Conservation (phyloP, 2,329 filamentous ascomycete genomes). For the Penicillium sp. region DNA sequence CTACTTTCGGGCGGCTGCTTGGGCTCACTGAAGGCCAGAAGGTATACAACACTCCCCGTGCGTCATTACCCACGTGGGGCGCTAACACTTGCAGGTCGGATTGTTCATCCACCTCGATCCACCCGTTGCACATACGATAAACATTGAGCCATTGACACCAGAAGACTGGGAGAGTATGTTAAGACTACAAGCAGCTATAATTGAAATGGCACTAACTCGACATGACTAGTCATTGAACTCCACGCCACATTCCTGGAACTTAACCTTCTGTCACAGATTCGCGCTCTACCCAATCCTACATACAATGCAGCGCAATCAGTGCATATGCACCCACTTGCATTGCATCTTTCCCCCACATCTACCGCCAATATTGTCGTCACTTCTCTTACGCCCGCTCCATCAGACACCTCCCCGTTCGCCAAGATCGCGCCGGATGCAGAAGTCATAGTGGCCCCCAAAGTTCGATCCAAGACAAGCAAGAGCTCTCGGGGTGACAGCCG, state of each 20-base stretch:
- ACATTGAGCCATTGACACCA: constrained; percentile 91
- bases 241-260: constrained; percentile 94
- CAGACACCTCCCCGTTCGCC: constrained; percentile 71
- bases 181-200: not conserved
- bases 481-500: constrained; percentile 66
- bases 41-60: constrained; percentile 44
- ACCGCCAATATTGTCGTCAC: constrained; percentile 88
- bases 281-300: constrained; percentile 83
- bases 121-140: constrained; percentile 85
- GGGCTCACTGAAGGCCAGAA: constrained; percentile 80
- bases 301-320: constrained; percentile 55
- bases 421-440: constrained; percentile 94
- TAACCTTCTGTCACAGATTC: constrained; percentile 88
- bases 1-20: constrained; percentile 73
- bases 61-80: constrained; percentile 30
- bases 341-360: constrained; percentile 92
- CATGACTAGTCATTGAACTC: constrained; percentile 71
- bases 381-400: constrained; percentile 71
- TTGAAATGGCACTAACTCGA: constrained; percentile 7
- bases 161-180: constrained; percentile 87
- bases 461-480: constrained; percentile 66
- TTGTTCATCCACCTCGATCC: constrained; percentile 80
- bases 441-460: constrained; percentile 95
- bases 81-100: constrained; percentile 48
- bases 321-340: constrained; percentile 73